phyloP scores from a whole-genome alignment of 305 asterid species.

The Vinca major region DNA sequence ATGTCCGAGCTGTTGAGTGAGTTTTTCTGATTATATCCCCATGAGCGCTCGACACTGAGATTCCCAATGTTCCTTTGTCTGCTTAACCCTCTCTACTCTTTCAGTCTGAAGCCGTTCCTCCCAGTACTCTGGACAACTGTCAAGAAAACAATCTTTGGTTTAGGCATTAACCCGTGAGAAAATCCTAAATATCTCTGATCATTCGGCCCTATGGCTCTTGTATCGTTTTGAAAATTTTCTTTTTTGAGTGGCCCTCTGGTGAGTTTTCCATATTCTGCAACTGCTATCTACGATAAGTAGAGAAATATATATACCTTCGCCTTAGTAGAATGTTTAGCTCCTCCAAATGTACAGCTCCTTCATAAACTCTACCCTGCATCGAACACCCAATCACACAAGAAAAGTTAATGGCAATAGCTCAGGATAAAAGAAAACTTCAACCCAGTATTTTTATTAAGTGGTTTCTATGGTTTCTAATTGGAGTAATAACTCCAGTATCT shows the following conservation, averaged over 20 bases:
- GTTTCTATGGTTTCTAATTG: too few relatives aligned
- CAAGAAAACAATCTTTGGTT: not conserved
- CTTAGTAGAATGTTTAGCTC: slow-evolving; percentile 75
- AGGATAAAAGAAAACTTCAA: not conserved
- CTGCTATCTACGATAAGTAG: not conserved
- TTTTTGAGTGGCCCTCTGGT: too few relatives aligned
- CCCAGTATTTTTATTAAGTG: too few relatives aligned
- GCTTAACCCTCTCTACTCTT: slow-evolving; percentile 59
- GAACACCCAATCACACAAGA: not conserved
- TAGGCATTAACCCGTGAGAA: not conserved
- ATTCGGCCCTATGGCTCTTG: not conserved
- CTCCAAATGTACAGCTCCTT: slow-evolving; percentile 68
- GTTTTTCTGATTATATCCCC: slow-evolving; percentile 36
- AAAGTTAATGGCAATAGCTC: not conserved
- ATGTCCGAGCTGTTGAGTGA: not conserved
- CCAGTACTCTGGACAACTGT: slow-evolving; percentile 84
- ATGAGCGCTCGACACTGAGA: slow-evolving; percentile 55
- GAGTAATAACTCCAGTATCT: too few relatives aligned
- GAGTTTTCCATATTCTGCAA: not conserved
- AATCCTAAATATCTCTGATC: not conserved
- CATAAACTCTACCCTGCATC: slow-evolving; percentile 59
- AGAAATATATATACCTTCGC: slow-evolving; percentile 34
- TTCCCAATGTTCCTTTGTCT: slow-evolving; percentile 90
- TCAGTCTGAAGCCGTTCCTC: slow-evolving; percentile 58
- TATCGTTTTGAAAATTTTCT: too few relatives aligned